Base-by-base conservation (phyloP, 2,329 filamentous ascomycete species). In the Ceratocystis ficicola region DNA sequence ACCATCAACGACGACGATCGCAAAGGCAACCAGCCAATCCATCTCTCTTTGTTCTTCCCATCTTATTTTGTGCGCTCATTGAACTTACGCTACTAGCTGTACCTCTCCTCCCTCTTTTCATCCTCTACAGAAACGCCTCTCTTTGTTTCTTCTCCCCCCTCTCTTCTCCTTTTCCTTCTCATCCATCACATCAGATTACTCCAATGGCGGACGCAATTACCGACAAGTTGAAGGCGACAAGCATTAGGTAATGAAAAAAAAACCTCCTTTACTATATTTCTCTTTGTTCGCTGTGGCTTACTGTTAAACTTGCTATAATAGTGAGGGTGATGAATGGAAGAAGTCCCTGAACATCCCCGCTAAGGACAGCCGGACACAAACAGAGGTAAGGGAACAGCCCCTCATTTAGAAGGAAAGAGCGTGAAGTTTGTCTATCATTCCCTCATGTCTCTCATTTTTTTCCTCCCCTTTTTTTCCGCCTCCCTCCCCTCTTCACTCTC, bases 361-460 rank as follows among this genome's bases (percentile, higher is more conserved):
- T 66, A 89, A 86, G 75, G 89, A 94, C 74, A 85, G 80, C 72
- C 83, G 89, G 77, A 85, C 87, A 71, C 89, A 94, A 77, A 94
- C 89, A 70, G 89, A 93, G 80, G 87, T 89, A 75, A 68, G 76
- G 3, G 30, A 15, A 28, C 10, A 57, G 28, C 22, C 22, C 52
- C 52, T 25, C 22, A 10, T 22, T 5, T 7, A 50, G 48, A 50
- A 20, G 12, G 48, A 22, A 22, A 22, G 20, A 20, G n/a, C 7
- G n/a, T 8, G 7, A 8, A 3, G n/a, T 10, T 52, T 52, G n/a
- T 52, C n/a, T 20, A 8, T 66, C 62, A 28, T 10, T 52, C 69
- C 73, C 2, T 48, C 66, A n/a, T 61, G 30, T 28, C 20, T 65
- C 69, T 72, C 66, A 20, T 20, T 59, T 20, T 20, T 20, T 36